These are phyloP conservation scores for Rhizophora mangle DNA, from an alignment of 345 rosid species.

Conservation along the genomic window DNA sequence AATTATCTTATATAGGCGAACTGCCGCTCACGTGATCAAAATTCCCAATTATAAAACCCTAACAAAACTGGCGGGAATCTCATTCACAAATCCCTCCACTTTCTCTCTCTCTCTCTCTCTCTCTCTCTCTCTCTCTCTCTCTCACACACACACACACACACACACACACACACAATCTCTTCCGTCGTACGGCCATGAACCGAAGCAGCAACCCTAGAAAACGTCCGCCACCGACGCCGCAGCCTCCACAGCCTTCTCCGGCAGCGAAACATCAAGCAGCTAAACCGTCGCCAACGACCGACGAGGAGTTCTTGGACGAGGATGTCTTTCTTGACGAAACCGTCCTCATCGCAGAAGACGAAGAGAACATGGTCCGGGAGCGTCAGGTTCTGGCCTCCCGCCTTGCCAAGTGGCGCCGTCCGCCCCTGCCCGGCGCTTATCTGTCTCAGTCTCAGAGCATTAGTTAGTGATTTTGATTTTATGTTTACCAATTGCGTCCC, in stretches of 20 bases:
- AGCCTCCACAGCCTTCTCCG: constrained; percentile 35
- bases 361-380: constrained; percentile 65
- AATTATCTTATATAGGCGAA: too few species aligned
- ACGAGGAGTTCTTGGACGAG: constrained; percentile 81
- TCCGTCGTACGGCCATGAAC: constrained; percentile 33
- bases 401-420: constrained; percentile 73
- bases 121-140: background rate
- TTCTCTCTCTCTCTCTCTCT: background rate
- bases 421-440: constrained; percentile 54
- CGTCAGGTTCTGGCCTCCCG: constrained; percentile 64
- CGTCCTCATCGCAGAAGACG: constrained; percentile 67
- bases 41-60: background rate
- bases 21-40: background rate
- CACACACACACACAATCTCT: background rate
- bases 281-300: constrained; percentile 33
- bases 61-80: constrained; percentile 1
- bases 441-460: constrained; percentile 52
- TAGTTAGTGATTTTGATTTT: constrained; percentile 36
- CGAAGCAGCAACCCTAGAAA: constrained; percentile 46
- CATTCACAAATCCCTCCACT: too few species aligned
- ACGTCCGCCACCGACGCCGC: constrained; percentile 54
- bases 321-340: constrained; percentile 79
- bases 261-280: constrained; percentile 51
- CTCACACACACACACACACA: background rate
- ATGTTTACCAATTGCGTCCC: background rate